Percentiles rank a stretch among this genome's conserved stretches.
phyloP scores from a whole-genome alignment of 2,329 filamentous ascomycete genomes.

The Colletotrichum spaethianum region DNA sequence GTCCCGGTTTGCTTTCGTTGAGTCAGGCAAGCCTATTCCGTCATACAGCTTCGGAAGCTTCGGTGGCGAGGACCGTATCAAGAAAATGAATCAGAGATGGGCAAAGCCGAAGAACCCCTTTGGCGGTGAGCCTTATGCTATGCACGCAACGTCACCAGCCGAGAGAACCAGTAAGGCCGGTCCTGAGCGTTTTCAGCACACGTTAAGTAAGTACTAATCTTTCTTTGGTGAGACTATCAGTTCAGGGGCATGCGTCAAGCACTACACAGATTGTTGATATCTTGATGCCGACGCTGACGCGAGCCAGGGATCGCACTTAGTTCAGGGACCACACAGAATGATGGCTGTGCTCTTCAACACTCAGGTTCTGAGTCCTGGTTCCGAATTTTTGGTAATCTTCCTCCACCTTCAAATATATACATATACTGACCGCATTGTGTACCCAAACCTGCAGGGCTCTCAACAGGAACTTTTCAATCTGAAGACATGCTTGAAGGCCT shows the following conservation, averaged over 20 bases:
- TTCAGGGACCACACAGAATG: neutral
- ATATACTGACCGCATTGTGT: neutral
- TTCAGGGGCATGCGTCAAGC: neutral
- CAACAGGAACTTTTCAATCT: neutral
- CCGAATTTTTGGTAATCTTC: neutral
- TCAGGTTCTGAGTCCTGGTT: neutral
- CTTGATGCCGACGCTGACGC: neutral
- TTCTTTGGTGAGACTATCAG: neutral
- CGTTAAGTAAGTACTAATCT: neutral
- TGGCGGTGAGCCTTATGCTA: neutral
- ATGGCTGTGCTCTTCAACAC: neutral
- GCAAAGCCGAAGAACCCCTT: neutral
- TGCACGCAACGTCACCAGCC: neutral
- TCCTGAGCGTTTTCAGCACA: neutral
- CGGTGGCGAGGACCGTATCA: neutral
- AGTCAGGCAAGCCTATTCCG: too few relatives aligned
- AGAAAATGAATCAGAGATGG: neutral
- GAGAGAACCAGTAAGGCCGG: neutral
- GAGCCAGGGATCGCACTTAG: neutral
- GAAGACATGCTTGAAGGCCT: too few relatives aligned
- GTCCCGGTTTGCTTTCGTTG: neutral
- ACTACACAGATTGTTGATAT: too few relatives aligned
- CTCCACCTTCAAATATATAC: too few relatives aligned
- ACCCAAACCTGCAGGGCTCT: neutral
- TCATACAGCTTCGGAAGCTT: neutral